Conservation (phyloP, 768 basidiomycete species). For the Erythrobasidium yunnanense region DNA sequence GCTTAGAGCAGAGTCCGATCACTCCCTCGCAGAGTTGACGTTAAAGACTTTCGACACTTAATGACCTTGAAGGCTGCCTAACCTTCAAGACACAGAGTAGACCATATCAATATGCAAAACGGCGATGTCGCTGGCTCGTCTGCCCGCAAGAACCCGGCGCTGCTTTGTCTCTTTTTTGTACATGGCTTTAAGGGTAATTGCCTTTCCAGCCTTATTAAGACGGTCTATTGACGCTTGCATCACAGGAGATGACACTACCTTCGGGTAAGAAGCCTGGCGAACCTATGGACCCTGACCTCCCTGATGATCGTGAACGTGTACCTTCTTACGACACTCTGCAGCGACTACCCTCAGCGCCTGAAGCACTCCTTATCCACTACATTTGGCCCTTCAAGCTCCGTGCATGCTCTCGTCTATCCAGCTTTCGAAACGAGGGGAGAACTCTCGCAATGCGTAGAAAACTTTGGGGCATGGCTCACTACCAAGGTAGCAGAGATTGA, state of each 20-base stretch:
- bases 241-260: constrained; percentile 23
- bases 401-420: constrained; percentile 22
- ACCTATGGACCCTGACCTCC: too few species aligned
- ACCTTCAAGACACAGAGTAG: too few species aligned
- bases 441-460: constrained; percentile 16
- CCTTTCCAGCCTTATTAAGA: background rate
- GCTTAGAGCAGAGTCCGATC: too few species aligned
- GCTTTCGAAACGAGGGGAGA: constrained; percentile 18
- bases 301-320: too few species aligned
- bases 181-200: constrained; percentile 18
- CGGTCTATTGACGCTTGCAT: background rate
- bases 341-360: constrained; percentile 11
- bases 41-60: too few species aligned
- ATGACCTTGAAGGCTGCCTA: too few species aligned
- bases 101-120: too few species aligned
- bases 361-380: constrained; percentile 9
- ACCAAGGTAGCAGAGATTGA: constrained; percentile 12
- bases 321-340: too few species aligned
- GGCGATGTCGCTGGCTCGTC: too few species aligned
- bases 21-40: too few species aligned
- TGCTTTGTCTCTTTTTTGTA: constrained; percentile 7
- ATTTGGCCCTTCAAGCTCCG: constrained; percentile 2
- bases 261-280: constrained; percentile 5
- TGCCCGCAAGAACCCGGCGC: too few species aligned
- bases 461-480: constrained; percentile 18